These are phyloP conservation scores for Ophiobolus disseminans DNA, from an alignment of 2,329 filamentous ascomycete species.

Conservation along the genomic window DNA sequence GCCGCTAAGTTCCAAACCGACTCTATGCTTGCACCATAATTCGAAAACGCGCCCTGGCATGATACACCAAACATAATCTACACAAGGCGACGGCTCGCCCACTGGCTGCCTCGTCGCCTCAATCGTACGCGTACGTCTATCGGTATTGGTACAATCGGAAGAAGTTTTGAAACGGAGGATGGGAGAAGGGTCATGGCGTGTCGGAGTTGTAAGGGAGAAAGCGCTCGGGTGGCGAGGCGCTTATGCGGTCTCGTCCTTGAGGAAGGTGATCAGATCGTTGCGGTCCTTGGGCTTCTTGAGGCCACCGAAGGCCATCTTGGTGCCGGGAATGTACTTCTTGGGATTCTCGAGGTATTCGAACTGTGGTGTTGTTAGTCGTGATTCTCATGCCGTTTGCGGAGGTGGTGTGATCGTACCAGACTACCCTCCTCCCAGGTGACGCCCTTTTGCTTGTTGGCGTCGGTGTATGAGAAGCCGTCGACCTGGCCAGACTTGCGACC, in stretches of 20 bases:
- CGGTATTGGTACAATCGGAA: conserved; percentile 47
- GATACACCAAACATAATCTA: conserved; percentile 48
- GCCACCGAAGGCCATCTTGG: conserved; percentile 99
- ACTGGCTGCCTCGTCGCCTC: conserved; percentile 32
- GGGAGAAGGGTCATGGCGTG: conserved; percentile 37
- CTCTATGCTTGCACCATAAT: conserved; percentile 44
- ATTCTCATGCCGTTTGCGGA: neutral
- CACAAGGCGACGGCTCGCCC: conserved; percentile 36
- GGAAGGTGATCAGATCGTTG: conserved; percentile 94
- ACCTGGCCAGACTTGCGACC: conserved; percentile 93
- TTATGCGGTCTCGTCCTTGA: conserved; percentile 75
- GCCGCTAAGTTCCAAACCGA: conserved; percentile 44
- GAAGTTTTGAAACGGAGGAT: conserved; percentile 32
- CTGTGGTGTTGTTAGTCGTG: conserved; percentile 53
- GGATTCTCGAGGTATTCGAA: conserved; percentile 99
- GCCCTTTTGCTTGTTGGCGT: conserved; percentile 98
- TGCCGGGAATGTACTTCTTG: conserved; percentile 99
- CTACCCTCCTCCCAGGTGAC: conserved; percentile 86
- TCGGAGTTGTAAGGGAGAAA: conserved; percentile 22
- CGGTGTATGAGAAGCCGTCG: conserved; percentile 95
- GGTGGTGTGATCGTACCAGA: conserved; percentile 66
- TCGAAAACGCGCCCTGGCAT: conserved; percentile 41
- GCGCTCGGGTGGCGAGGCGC: conserved; percentile 43
- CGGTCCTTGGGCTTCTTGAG: conserved; percentile 99
- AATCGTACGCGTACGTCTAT: conserved; percentile 52